A percentile compares a stretch with the other conserved stretches of the same genome.
phyloP scores from a whole-genome alignment of 164 flowering plant species.

The Kalanchoe fedtschenkoi region DNA sequence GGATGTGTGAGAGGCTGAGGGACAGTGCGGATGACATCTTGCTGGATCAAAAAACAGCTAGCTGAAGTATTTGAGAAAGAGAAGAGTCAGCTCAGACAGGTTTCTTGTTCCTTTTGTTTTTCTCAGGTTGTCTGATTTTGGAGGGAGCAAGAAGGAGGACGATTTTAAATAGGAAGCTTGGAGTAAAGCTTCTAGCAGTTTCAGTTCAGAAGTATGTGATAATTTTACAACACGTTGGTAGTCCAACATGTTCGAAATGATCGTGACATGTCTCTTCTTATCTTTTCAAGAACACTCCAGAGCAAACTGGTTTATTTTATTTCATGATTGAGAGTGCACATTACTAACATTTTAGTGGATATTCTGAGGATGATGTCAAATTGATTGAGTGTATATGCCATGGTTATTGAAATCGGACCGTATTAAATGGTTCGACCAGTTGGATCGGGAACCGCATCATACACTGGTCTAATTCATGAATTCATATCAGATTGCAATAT shows the following conservation, averaged over 20 bases:
- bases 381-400: no score
- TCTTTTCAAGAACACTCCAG: background rate
- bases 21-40: background rate
- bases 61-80: background rate
- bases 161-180: background rate
- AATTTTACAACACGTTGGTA: background rate
- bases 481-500: no score
- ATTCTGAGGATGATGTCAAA: no score
- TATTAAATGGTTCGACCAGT: no score
- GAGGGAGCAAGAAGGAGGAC: background rate
- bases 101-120: background rate
- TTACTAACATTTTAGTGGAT: no score
- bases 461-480: no score
- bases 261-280: no score
- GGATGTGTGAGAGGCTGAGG: background rate
- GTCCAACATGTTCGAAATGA: background rate
- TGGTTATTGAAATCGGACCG: no score
- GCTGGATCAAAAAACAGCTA: background rate
- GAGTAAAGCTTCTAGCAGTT: background rate
- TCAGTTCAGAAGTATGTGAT: background rate
- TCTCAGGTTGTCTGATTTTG: background rate
- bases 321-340: no score
- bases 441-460: no score
- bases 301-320: background rate
- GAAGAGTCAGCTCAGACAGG: background rate